phyloP scores from a whole-genome alignment of 2,329 filamentous ascomycete species.

The Colletotrichum limetticola region DNA sequence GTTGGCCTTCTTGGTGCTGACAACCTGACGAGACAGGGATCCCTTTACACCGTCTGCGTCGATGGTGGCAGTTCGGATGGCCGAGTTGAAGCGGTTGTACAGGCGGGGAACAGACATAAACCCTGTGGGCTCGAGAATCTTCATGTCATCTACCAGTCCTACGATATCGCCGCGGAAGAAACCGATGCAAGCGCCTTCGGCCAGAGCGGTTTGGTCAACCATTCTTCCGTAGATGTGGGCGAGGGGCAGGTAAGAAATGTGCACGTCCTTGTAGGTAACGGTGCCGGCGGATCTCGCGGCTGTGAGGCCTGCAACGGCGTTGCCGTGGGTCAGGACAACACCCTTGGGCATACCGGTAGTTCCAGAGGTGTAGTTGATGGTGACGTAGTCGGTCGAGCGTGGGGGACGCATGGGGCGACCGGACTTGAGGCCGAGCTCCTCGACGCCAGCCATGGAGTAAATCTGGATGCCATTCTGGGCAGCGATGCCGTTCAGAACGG shows the following conservation, averaged over 20 bases:
- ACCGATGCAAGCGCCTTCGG: constrained; percentile 79
- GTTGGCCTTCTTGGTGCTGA: constrained; percentile 82
- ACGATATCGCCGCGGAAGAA: constrained; percentile 95
- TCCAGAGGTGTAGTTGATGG: constrained; percentile 91
- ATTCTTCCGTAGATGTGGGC: constrained; percentile 95
- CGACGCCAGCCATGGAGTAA: constrained; percentile 82
- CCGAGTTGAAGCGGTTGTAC: constrained; percentile 89
- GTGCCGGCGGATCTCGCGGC: constrained; percentile 66
- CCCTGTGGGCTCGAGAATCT: constrained; percentile 82
- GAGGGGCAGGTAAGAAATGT: constrained; percentile 89
- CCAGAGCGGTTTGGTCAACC: constrained; percentile 79
- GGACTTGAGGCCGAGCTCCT: constrained; percentile 79
- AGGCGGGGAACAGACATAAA: constrained; percentile 92
- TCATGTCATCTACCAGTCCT: constrained; percentile 90
- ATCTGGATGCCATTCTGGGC: constrained; percentile 80
- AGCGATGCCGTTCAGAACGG: constrained; percentile 81
- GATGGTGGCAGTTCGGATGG: constrained; percentile 82
- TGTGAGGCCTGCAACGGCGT: constrained; percentile 79
- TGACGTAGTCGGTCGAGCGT: constrained; percentile 79
- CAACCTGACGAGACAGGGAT: constrained; percentile 80
- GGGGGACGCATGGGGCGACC: constrained; percentile 79
- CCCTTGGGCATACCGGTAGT: constrained; percentile 87
- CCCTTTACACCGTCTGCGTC: constrained; percentile 85
- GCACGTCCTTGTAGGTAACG: constrained; percentile 65
- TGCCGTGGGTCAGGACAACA: constrained; percentile 83